Evolutionary conservation across 2,329 filamentous ascomycete genomes (phyloP).

Genomic region (Teratosphaeria gauchensis): DNA sequence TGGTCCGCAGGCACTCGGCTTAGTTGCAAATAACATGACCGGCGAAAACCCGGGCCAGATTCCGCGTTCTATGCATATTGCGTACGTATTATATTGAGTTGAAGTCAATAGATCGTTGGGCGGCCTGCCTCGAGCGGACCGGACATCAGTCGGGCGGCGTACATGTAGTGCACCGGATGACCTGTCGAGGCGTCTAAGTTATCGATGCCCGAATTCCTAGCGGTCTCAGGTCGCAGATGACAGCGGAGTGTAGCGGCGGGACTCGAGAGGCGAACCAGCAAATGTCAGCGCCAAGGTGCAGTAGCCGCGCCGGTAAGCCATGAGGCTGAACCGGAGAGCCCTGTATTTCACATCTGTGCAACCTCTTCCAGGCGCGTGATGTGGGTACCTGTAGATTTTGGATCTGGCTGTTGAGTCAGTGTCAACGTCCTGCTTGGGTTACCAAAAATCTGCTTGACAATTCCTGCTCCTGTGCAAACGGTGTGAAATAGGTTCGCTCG

Average conservation of each 20-base stretch:
- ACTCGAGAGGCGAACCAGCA: not conserved
- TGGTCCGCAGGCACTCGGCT: too few species aligned
- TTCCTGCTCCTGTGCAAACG: not conserved
- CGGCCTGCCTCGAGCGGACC: not conserved
- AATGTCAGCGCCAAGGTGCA: not conserved
- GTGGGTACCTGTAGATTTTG: not conserved
- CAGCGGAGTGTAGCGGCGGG: not conserved
- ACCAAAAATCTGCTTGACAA: too few species aligned
- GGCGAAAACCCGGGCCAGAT: not conserved
- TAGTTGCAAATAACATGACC: not conserved
- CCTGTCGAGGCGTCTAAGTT: not conserved
- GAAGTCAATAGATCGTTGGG: not conserved
- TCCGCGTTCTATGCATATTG: not conserved
- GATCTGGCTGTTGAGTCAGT: not conserved
- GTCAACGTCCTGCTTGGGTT: too few species aligned
- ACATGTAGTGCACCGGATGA: not conserved
- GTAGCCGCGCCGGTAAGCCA: not conserved
- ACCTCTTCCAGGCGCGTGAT: not conserved
- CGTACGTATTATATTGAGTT: not conserved
- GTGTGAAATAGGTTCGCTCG: too few species aligned
- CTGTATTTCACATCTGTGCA: not conserved
- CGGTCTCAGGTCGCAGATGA: not conserved
- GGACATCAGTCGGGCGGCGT: not conserved
- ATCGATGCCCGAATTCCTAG: not conserved
- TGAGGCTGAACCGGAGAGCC: not conserved